Base-by-base conservation (phyloP, 2,329 filamentous ascomycete genomes). In the Monosporascus cannonballus region DNA sequence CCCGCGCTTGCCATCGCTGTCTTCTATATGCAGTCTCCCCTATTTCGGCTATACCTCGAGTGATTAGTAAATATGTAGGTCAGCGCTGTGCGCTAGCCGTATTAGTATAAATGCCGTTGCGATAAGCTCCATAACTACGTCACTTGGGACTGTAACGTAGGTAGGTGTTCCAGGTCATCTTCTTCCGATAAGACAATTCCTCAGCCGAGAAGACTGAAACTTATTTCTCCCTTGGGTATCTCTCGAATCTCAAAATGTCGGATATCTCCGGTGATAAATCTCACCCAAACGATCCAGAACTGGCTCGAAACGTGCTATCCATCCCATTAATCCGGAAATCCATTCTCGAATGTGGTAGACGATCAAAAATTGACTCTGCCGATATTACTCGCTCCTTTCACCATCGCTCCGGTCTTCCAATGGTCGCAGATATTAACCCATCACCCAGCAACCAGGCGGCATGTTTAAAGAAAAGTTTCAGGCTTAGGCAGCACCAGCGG, bases 401-500 rank as follows among this genome's bases (percentile, higher is more conserved):
- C 9, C 39, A 18, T 42, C 9, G 39, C 39, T 14, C 18, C 22
- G 14, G 39, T n/a, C 38, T n/a, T 46, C 15, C 22, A 25, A 46
- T 15, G 22, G 42, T 27, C 42, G 11, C 6, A 25, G 22, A n/a
- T 11, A 17, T 25, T 18, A 17, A 8, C 11, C 9, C 30, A 24
- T 24, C 42, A 20, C 20, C 42, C 42, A 27, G 49, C 37, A 49
- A 44, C 45, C 44, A 36, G 57, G 47, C 11, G 48, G 48, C 45
- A 38, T 55, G 52, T n/a, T 52, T 30, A 54, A n/a, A 44, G 59
- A 55, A 41, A 61, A 47, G 54, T 59, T 48, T 15, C 53, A 49
- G 34, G 54, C 54, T 49, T 58, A 56, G 9, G 64, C 50, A 42
- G 61, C 51, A 11, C 63, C 54, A n/a, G 65, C 58, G 3, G 65